Conservation (phyloP, 177 flowering plant species). For the Vitis hybrid region DNA sequence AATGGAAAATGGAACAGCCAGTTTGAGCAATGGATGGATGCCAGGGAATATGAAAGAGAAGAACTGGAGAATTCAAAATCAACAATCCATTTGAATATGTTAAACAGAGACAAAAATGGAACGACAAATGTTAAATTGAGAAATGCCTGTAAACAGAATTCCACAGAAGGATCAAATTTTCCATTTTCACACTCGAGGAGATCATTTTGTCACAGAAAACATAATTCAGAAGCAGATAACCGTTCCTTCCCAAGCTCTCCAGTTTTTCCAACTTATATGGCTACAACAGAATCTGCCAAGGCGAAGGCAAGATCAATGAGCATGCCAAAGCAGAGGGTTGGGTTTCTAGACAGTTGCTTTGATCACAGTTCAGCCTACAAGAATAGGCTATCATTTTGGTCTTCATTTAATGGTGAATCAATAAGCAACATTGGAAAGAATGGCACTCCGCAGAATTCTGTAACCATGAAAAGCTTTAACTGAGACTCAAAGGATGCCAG, state of each 20-base stretch:
- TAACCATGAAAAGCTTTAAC: slow-evolving; percentile 1
- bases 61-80: background rate
- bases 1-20: slow-evolving; percentile 15
- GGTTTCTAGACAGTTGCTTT: slow-evolving; percentile 27
- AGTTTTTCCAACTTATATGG: slow-evolving; percentile 70
- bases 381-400: slow-evolving; percentile 35
- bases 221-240: slow-evolving; percentile 28
- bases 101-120: background rate
- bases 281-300: slow-evolving; percentile 68
- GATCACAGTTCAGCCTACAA: slow-evolving; percentile 34
- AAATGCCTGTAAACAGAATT: slow-evolving; percentile 20
- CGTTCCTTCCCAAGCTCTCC: slow-evolving; percentile 46
- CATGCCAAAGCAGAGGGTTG: slow-evolving; percentile 58
- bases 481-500: too few species aligned
- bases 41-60: slow-evolving; percentile 3
- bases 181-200: slow-evolving; percentile 36
- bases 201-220: slow-evolving; percentile 36
- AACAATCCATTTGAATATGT: slow-evolving; percentile 6
- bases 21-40: slow-evolving; percentile 18
- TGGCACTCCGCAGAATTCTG: slow-evolving; percentile 10
- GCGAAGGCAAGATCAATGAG: slow-evolving; percentile 74
- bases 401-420: slow-evolving; percentile 37
- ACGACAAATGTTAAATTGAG: slow-evolving; percentile 13
- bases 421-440: slow-evolving; percentile 6
- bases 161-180: slow-evolving; percentile 15